Evolutionary conservation across 805 yeast genomes (phyloP), one percentile per base, ranked within the genome.

Genomic region (Spathaspora arborariae): DNA sequence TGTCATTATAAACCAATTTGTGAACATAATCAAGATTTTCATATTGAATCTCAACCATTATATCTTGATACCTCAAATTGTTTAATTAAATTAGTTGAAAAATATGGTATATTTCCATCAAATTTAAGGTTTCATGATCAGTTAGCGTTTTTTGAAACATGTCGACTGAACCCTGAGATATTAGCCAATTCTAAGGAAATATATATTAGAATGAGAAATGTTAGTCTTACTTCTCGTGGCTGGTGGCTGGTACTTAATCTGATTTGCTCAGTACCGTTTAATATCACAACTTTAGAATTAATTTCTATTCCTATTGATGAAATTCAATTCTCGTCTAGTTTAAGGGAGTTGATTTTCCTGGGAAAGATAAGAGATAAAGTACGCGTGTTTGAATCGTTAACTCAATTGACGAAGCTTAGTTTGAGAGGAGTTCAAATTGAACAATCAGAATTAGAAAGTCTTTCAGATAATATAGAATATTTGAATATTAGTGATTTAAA

Each of bases 1-100:
- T 11, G 42, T 13, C 34, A 43, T 10, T 20, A 43, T 38, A 24
- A 24, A 4, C 42, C 45, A 18, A 40, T 40, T 20, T 40, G 21
- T 18, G 42, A 26, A 7, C 3, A 24, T 18, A 20, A 18, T 22
- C 16, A 40, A 18, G 21, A 2, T 10, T 9, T 13, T 30, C 35
- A n/a, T 4, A 30, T 3, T 15, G n/a, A 30, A 11, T 11, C 34
- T 11, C n/a, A 16, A 5, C 33, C 18, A 22, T 24, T n/a, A 24
- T 21, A 7, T 6, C 7, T 40, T 13, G 20, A 20, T 6, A 40
- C 24, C 22, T 18, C 42, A 16, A 15, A 20, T 11, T 40, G 35
- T 13, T 20, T 40, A 40, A 16, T 40, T n/a, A 30, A 40, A 13
- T 11, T 26, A 24, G 34, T 40, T 5, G 35, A 26, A 19, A 22